Evolutionary conservation across 352 stramenopile species (phyloP).

Genomic region (Lagenidium sp.): DNA sequence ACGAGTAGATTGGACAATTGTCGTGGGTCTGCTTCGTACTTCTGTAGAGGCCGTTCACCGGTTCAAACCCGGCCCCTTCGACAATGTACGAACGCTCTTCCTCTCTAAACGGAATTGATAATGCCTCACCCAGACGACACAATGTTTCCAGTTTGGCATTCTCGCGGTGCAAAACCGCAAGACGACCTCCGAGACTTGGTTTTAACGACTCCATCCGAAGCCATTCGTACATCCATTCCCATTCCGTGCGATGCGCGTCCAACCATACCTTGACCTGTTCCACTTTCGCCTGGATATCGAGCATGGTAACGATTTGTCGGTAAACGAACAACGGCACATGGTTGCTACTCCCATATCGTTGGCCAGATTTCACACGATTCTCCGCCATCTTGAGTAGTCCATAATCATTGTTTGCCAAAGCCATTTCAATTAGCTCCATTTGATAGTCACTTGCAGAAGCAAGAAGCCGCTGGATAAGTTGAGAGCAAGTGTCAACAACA

Average conservation of each 20-base stretch:
- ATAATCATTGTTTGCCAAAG: constrained; percentile 53
- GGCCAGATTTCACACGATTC: constrained; percentile 53
- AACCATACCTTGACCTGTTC: constrained; percentile 48
- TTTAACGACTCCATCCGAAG: constrained; percentile 80
- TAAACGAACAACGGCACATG: constrained; percentile 76
- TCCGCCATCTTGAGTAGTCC: constrained; percentile 58
- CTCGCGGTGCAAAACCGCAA: constrained; percentile 54
- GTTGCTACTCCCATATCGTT: constrained; percentile 55
- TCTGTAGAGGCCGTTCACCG: constrained; percentile 93
- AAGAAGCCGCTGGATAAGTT: constrained; percentile 54
- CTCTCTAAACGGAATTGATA: constrained; percentile 53
- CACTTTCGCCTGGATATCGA: constrained; percentile 66
- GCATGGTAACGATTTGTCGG: constrained; percentile 56
- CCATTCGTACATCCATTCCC: constrained; percentile 86
- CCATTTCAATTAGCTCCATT: constrained; percentile 55
- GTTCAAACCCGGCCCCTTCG: constrained; percentile 76
- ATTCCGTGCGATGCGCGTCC: constrained; percentile 33
- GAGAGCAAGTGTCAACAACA: constrained; percentile 66
- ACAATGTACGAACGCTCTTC: constrained; percentile 87
- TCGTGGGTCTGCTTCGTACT: constrained; percentile 75
- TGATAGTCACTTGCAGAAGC: constrained; percentile 50
- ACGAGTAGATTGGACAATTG: constrained; percentile 67
- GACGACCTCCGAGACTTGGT: constrained; percentile 58
- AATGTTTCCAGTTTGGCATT: constrained; percentile 68
- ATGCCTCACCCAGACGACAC: constrained; percentile 44